Base-by-base conservation (phyloP, 2,329 filamentous ascomycete species). In the Colletotrichum sp. region DNA sequence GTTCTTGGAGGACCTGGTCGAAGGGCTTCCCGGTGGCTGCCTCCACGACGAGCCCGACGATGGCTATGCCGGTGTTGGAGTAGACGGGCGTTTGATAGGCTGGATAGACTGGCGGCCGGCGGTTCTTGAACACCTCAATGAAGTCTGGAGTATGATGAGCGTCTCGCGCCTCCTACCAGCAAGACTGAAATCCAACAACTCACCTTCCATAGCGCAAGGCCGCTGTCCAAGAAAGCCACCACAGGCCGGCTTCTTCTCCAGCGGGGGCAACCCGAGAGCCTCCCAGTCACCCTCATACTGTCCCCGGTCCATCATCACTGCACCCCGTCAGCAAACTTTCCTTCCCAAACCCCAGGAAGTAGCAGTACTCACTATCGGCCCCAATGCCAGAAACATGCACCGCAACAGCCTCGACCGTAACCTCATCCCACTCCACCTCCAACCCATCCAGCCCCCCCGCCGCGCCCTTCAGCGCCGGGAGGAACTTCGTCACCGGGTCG, bases 61-160 rank as follows among this genome's bases (percentile, higher is more conserved):
- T 73, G 2, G 85, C 80, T 24, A 88, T 87, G 1, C 83, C 88
- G 5, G 86, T 81, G 77, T 91, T 90, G 32, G 88, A 87, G 79
- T 91, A 91, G 4, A 84, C 82, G 0, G 89, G 88, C 4, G 82
- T 86, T 0, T 84, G 83, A 77, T 86, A 88, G 0, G 88, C 85
- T 0, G 81, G 79, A 67, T 87, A 89, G 2, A 85, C 81, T 0
- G 88, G 88, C 7, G 83, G 68, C 4, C 78, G 80, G 7, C 80
- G 80, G 64, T 78, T 78, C 24, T 78, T 79, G 18, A 83, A 81
- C n/a, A 80, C 81, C 10, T 80, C 67, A 39, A 81, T 78, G 39
- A 84, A 77, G 13, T 81, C 80, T 78, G 65, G 2, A 43, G 12
- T 8, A 10, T 36, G 43, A 48, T 13, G 60, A 18, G 21, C 52